Conservation (phyloP, 2,329 filamentous ascomycete genomes). For the Fusarium torreyae region DNA sequence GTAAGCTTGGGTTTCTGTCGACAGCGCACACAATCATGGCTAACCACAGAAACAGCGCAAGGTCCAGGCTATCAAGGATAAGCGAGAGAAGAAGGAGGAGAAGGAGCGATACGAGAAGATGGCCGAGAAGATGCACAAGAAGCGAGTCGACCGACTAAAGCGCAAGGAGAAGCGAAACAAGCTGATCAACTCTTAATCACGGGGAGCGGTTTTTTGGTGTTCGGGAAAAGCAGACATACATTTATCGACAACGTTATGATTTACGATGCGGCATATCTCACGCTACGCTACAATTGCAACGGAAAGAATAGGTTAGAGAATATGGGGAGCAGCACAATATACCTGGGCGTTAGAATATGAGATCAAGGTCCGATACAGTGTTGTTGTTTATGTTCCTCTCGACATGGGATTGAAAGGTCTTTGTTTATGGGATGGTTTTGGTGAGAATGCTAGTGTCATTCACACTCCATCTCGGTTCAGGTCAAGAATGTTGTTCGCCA, state of each 20-base stretch:
- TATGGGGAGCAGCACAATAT: conserved; percentile 34
- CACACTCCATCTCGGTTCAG: not conserved
- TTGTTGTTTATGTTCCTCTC: not conserved
- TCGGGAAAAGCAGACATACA: conserved; percentile 15
- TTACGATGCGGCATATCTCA: conserved; percentile 43
- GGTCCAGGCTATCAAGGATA: conserved; percentile 86
- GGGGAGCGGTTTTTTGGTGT: not conserved
- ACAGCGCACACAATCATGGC: not conserved
- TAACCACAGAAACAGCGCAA: conserved; percentile 69
- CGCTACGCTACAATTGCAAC: conserved; percentile 24
- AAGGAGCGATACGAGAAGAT: conserved; percentile 93
- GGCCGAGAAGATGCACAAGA: conserved; percentile 98
- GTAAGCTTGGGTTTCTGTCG: conserved; percentile 62
- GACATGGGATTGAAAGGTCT: not conserved
- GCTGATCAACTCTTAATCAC: conserved; percentile 74
- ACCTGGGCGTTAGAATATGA: conserved; percentile 30
- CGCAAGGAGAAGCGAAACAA: conserved; percentile 97
- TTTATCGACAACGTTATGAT: conserved; percentile 41
- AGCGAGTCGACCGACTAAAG: conserved; percentile 93
- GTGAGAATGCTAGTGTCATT: not conserved
- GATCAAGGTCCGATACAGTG: not conserved
- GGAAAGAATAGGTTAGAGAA: conserved; percentile 25
- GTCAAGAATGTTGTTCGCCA: no score
- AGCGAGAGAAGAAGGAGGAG: conserved; percentile 90
- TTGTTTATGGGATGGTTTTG: not conserved